Evolutionary conservation across 2,329 filamentous ascomycete species (phyloP), one percentile per base, ranked within the genome.

Genomic region (Diaporthe ampelina): DNA sequence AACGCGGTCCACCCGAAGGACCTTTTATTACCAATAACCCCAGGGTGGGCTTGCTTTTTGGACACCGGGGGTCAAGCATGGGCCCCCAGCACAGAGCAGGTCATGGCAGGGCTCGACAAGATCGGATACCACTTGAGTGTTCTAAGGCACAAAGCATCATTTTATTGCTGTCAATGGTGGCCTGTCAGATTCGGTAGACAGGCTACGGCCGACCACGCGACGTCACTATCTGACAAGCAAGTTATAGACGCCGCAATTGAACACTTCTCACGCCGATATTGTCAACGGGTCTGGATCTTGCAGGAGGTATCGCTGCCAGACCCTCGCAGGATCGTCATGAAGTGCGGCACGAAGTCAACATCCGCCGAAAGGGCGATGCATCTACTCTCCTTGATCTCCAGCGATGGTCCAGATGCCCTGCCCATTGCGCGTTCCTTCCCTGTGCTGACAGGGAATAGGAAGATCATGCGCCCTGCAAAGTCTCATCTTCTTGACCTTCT

Each of bases 281-380:
- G 40, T 4, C 56, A 59, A 8, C 32, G 56, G 32, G 32, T 59
- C 32, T 59, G 56, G 56, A 6, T 40, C 32, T 24, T 59, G 21
- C 56, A 59, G 56, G 56, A 59, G 21, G 56, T 59, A 40, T 59
- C 56, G 9, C 56, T 59, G 8, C 56, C 56, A 40, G 56, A 59
- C 10, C 11, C 40, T 5, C 56, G 56, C 56, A 59, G 32, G 21
- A 7, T 59, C 10, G 56, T 59, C 32, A 40, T 59, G 10, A 40
- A 17, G 56, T 59, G 32, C 56, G 56, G 56, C 5, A 11, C 29
- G 1, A 59, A 59, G 56, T 37, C 56, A 17, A 59, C 32, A 21
- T 59, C 56, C 32, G 32, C 56, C 19, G 40, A 17, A 32, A 59
- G 56, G 11, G 56, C 56, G 40, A 4, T 59, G 11, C 56, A 58